Conservation (phyloP, 1,284 basidiomycete genomes). For the Neotropicomus parvogracilis region DNA sequence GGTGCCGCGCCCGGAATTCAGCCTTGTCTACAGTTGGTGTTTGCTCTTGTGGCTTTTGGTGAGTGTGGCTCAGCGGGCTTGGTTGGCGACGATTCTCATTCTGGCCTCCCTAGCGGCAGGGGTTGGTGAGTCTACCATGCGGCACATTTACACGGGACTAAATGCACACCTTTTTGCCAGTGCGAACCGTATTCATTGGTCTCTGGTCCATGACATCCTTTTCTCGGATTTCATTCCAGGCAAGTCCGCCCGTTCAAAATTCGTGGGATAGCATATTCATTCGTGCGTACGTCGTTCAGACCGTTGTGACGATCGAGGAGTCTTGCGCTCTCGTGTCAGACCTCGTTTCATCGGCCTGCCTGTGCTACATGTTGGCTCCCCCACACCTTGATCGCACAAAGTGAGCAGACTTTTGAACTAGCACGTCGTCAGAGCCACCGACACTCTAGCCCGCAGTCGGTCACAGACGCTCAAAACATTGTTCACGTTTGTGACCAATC, state of each 20-base stretch:
- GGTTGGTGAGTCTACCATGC: no score
- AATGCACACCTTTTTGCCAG: constrained; percentile 3
- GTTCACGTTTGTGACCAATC: constrained; percentile 22
- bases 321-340: constrained; percentile 18
- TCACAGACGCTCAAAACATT: constrained; percentile 16
- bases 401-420: constrained; percentile 2
- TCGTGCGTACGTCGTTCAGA: background rate
- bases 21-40: no score
- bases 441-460: constrained; percentile 4
- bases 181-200: constrained; percentile 13
- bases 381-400: constrained; percentile 6
- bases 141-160: constrained; percentile 1
- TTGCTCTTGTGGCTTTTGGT: no score
- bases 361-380: constrained; percentile 19
- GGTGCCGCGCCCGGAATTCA: no score
- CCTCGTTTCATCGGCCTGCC: constrained; percentile 15
- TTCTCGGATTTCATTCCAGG: constrained; percentile 13
- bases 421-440: background rate
- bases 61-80: no score
- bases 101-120: no score
- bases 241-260: constrained; percentile 1
- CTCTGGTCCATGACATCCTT: constrained; percentile 10
- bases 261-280: background rate
- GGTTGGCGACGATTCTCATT: no score
- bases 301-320: constrained; percentile 14